phyloP scores from a whole-genome alignment of 2,329 filamentous ascomycete genomes.

The Chaetoscypha palmicola region DNA sequence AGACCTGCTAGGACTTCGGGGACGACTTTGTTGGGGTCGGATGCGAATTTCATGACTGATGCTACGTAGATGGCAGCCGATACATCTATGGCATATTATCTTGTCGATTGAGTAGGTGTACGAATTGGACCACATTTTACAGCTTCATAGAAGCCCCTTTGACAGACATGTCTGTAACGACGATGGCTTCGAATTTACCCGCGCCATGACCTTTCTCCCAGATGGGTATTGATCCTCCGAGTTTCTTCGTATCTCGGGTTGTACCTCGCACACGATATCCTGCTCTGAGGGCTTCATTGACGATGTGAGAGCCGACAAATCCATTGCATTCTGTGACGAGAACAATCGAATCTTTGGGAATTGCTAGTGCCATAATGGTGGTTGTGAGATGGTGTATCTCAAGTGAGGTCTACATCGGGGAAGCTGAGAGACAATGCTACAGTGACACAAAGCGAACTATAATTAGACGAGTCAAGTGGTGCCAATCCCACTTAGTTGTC shows the following conservation, averaged over 20 bases:
- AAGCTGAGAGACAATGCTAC: too few relatives aligned
- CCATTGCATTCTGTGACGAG: constrained; percentile 39
- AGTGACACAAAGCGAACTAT: too few relatives aligned
- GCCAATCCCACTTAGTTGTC: too few relatives aligned
- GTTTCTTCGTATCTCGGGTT: constrained; percentile 32
- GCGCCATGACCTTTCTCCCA: background rate
- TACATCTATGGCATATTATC: constrained; percentile 19
- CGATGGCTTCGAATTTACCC: constrained; percentile 29
- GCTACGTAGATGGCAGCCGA: constrained; percentile 36
- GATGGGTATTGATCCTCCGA: background rate
- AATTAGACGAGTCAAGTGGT: too few relatives aligned
- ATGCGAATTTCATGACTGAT: constrained; percentile 30
- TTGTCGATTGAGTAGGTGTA: background rate
- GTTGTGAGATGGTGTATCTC: too few relatives aligned
- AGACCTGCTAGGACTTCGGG: constrained; percentile 29
- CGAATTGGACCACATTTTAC: constrained; percentile 18
- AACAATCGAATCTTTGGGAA: constrained; percentile 30
- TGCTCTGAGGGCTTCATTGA: constrained; percentile 32
- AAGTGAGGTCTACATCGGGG: too few relatives aligned
- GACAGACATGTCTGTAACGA: constrained; percentile 32
- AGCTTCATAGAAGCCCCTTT: constrained; percentile 25
- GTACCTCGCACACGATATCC: constrained; percentile 42
- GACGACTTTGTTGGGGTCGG: constrained; percentile 37
- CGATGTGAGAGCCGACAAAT: constrained; percentile 36
- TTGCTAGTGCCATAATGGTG: constrained; percentile 8